Conservation (phyloP, 495 filamentous ascomycete species). For the Cercophora samala region DNA sequence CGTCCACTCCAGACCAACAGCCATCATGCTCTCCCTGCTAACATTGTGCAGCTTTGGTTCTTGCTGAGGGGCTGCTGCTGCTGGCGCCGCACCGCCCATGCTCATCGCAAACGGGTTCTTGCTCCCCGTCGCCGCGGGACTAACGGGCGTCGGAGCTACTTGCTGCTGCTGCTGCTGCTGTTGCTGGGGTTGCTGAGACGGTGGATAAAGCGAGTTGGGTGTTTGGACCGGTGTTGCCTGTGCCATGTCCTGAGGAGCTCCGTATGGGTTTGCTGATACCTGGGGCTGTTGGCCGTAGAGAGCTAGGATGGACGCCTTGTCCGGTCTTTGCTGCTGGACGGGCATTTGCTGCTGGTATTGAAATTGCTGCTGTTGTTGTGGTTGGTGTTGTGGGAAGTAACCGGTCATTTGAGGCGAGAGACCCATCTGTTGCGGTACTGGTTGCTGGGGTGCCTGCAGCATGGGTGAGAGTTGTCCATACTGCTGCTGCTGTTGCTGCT, state of each 20-base stretch:
- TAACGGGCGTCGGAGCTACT: slow-evolving; percentile 22
- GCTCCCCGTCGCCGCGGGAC: slow-evolving; percentile 29
- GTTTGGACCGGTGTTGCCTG: slow-evolving; percentile 21
- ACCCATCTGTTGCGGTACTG: slow-evolving; percentile 31
- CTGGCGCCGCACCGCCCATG: slow-evolving; percentile 17
- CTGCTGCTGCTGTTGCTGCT: slow-evolving; percentile 31
- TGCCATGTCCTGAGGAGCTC: slow-evolving; percentile 17
- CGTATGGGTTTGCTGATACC: slow-evolving; percentile 54
- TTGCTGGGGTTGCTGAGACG: slow-evolving; percentile 24
- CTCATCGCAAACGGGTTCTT: slow-evolving; percentile 49
- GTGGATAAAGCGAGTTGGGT: slow-evolving; percentile 20
- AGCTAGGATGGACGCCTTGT: slow-evolving; percentile 85
- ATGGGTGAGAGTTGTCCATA: neutral
- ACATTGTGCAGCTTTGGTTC: slow-evolving; percentile 49
- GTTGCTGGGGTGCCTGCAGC: slow-evolving; percentile 16
- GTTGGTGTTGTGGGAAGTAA: slow-evolving; percentile 23
- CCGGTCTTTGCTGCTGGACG: slow-evolving; percentile 39
- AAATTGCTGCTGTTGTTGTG: slow-evolving; percentile 32
- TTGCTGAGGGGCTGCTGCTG: slow-evolving; percentile 17
- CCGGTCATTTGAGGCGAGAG: slow-evolving; percentile 23
- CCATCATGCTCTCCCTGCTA: slow-evolving; percentile 89
- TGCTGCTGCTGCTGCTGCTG: slow-evolving; percentile 26
- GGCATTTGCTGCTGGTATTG: slow-evolving; percentile 31
- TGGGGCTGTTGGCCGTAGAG: slow-evolving; percentile 79
- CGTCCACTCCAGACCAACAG: slow-evolving; percentile 60